Evolutionary conservation across 306 rosid genomes (phyloP).

Genomic region (Trifolium pratense): DNA sequence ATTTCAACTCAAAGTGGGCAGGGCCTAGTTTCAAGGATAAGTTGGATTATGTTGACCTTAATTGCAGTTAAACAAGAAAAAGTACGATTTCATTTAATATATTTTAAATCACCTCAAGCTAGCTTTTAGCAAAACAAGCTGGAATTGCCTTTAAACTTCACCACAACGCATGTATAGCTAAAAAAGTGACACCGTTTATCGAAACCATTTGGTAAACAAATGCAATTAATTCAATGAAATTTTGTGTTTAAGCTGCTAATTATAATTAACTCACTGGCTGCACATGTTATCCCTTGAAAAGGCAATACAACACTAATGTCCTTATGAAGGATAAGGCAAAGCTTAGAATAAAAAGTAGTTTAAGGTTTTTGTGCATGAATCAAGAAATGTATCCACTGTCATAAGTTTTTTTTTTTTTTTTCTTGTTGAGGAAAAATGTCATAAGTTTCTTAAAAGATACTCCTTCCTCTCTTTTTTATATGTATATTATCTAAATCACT

Average conservation of each 20-base stretch:
- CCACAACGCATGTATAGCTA: not conserved
- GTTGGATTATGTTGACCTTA: conserved; percentile 42
- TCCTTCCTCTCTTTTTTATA: too few relatives aligned
- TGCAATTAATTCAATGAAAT: not conserved
- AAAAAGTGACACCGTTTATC: not conserved
- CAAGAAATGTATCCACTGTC: not conserved
- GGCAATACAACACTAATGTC: not conserved
- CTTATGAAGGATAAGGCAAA: not conserved
- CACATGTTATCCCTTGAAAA: not conserved
- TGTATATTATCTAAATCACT: too few relatives aligned
- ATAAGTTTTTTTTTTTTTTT: too few relatives aligned
- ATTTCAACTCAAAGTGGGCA: conserved; percentile 39
- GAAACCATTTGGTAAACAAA: not conserved
- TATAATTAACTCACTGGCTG: not conserved
- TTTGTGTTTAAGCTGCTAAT: not conserved
- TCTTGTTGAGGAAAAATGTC: too few relatives aligned
- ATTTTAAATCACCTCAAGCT: conserved; percentile 12
- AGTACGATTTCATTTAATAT: conserved; percentile 1
- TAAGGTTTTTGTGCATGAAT: not conserved
- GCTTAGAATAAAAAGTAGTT: not conserved
- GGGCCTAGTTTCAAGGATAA: conserved; percentile 46
- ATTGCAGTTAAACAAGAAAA: conserved; percentile 9
- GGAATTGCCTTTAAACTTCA: conserved; percentile 19
- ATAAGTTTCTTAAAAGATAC: too few relatives aligned
- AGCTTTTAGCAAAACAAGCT: conserved; percentile 23